Conservation (phyloP, 1,139 yeast genomes). For the Candida sanyaensis region DNA sequence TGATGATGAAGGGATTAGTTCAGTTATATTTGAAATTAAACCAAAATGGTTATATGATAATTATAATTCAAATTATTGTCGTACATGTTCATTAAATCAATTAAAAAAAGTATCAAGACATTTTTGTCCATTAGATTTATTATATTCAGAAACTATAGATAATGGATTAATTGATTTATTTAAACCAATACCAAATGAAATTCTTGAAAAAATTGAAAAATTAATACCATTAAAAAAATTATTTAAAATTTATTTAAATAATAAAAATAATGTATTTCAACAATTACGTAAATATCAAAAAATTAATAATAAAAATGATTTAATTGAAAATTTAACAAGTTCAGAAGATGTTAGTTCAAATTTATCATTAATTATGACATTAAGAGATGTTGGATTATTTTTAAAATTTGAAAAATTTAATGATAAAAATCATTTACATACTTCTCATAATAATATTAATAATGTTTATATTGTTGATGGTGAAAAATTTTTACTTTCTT, state of each 20-base stretch:
- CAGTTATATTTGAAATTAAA: slow-evolving; percentile 44
- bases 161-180: slow-evolving; percentile 39
- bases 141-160: slow-evolving; percentile 34
- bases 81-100: slow-evolving; percentile 48
- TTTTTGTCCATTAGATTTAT: slow-evolving; percentile 47
- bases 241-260: slow-evolving; percentile 28
- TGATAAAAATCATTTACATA: slow-evolving; percentile 29
- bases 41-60: slow-evolving; percentile 54
- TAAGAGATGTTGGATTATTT: slow-evolving; percentile 57
- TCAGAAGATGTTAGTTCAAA: slow-evolving; percentile 46
- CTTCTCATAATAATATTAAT: slow-evolving; percentile 35
- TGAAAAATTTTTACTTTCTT: slow-evolving; percentile 30
- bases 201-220: slow-evolving; percentile 22
- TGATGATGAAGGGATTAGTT: slow-evolving; percentile 19
- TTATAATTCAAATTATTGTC: slow-evolving; percentile 37
- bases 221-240: slow-evolving; percentile 32
- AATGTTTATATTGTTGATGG: slow-evolving; percentile 22
- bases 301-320: slow-evolving; percentile 35
- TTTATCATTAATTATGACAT: slow-evolving; percentile 52
- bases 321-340: slow-evolving; percentile 34
- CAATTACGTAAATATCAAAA: slow-evolving; percentile 39
- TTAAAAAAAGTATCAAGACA: slow-evolving; percentile 35
- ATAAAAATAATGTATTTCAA: slow-evolving; percentile 39
- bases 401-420: slow-evolving; percentile 41
- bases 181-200: slow-evolving; percentile 25